A percentile compares a stretch with the other conserved stretches of the same genome.
Conservation (phyloP, 768 basidiomycete species). For the Boletus huronensis region DNA sequence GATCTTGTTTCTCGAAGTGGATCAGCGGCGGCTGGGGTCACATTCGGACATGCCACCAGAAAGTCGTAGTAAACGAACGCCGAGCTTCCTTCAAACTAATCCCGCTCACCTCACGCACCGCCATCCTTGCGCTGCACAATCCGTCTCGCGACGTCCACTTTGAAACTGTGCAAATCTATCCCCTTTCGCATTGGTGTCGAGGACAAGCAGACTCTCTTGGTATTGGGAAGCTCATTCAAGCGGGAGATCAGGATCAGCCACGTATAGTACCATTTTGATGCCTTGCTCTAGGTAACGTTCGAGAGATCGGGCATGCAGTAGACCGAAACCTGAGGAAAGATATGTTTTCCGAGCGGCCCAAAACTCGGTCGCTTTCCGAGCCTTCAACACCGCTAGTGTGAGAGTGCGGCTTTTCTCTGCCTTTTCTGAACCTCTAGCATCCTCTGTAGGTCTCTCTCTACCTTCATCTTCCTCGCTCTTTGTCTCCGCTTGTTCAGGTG, state of each 20-base stretch:
- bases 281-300: background rate
- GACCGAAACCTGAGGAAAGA: background rate
- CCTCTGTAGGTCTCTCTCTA: slow-evolving; percentile 40
- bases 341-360: background rate
- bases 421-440: slow-evolving; percentile 35
- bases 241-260: background rate
- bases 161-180: background rate
- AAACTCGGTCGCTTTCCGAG: background rate
- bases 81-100: background rate
- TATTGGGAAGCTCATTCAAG: too few species aligned
- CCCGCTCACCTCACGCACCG: background rate
- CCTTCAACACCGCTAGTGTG: background rate
- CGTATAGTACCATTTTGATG: background rate
- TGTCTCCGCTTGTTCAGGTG: slow-evolving; percentile 57
- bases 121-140: too few species aligned
- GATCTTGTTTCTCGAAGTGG: background rate
- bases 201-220: background rate
- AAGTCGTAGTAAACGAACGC: background rate
- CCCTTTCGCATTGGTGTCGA: background rate
- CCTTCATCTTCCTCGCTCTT: slow-evolving; percentile 43
- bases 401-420: slow-evolving; percentile 3
- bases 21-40: background rate
- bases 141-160: background rate
- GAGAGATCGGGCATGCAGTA: background rate
- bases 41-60: background rate